These are phyloP conservation scores for Pythium plurisporium DNA, from an alignment of 352 stramenopile species.

Conservation along the genomic window DNA sequence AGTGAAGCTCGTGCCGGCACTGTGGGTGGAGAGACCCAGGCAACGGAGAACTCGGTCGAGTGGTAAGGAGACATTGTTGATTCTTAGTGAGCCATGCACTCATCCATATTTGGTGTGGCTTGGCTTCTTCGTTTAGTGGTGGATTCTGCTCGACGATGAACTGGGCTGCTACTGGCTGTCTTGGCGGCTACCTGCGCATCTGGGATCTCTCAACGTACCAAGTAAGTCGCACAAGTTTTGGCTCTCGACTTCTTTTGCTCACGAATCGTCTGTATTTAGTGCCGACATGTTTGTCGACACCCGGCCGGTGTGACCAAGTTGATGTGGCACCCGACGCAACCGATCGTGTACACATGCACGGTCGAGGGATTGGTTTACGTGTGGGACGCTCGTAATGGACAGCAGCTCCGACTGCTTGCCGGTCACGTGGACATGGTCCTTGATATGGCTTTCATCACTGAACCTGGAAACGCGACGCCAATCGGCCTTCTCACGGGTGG, in stretches of 20 bases:
- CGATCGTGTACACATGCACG: conserved; percentile 85
- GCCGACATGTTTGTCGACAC: conserved; percentile 84
- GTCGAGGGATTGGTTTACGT: conserved; percentile 88
- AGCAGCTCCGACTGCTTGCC: conserved; percentile 66
- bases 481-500: conserved; percentile 69
- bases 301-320: conserved; percentile 89
- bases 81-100: no score
- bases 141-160: conserved; percentile 93
- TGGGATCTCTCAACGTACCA: conserved; percentile 92
- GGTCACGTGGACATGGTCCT: conserved; percentile 92
- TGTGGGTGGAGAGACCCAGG: conserved; percentile 38
- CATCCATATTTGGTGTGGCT: neutral
- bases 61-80: no score
- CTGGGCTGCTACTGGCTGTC: conserved; percentile 93
- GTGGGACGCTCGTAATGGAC: conserved; percentile 88
- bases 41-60: conserved; percentile 83
- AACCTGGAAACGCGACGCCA: conserved; percentile 33
- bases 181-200: conserved; percentile 94
- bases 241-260: neutral
- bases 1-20: conserved; percentile 46
- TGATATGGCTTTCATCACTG: conserved; percentile 78
- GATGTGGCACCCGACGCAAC: conserved; percentile 84
- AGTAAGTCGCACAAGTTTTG: conserved; percentile 24
- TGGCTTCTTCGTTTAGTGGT: conserved; percentile 44
- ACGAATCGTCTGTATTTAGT: conserved; percentile 30